phyloP scores from a whole-genome alignment of 306 rosid genomes.

The Dalbergia cultrata region DNA sequence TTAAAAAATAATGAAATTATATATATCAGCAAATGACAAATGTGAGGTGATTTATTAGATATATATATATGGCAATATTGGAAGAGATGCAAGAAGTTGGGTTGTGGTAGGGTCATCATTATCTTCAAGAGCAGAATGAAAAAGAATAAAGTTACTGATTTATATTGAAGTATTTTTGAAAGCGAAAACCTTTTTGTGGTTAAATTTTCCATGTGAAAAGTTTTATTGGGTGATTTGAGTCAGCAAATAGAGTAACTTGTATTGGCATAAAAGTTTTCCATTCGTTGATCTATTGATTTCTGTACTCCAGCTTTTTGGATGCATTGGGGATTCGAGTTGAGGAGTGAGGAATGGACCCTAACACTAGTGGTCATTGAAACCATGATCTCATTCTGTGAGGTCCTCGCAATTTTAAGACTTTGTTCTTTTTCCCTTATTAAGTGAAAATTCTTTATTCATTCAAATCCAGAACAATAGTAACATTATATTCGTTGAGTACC shows the following conservation, averaged over 20 bases:
- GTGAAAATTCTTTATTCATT: not conserved
- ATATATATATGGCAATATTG: not conserved
- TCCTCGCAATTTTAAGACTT: not conserved
- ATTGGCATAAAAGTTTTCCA: not conserved
- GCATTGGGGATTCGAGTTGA: constrained; percentile 10
- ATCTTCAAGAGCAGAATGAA: constrained; percentile 32
- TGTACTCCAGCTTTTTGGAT: constrained; percentile 11
- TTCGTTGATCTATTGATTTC: not conserved
- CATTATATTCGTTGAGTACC: not conserved
- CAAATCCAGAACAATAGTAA: not conserved
- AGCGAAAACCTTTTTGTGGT: constrained; percentile 31
- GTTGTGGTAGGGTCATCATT: constrained; percentile 48
- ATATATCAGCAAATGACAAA: too few species aligned
- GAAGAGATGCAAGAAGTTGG: constrained; percentile 1
- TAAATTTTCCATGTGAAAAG: not conserved
- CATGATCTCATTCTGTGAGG: not conserved
- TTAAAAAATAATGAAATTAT: not conserved
- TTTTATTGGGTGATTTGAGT: constrained; percentile 14
- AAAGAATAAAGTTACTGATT: constrained; percentile 22
- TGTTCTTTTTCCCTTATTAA: not conserved
- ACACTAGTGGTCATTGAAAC: not conserved
- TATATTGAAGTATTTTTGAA: constrained; percentile 19
- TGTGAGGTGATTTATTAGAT: too few species aligned
- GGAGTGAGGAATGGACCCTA: not conserved
- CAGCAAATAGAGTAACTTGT: constrained; percentile 29